Conservation (phyloP, 306 rosid genomes). For the Begonia masoniana region DNA sequence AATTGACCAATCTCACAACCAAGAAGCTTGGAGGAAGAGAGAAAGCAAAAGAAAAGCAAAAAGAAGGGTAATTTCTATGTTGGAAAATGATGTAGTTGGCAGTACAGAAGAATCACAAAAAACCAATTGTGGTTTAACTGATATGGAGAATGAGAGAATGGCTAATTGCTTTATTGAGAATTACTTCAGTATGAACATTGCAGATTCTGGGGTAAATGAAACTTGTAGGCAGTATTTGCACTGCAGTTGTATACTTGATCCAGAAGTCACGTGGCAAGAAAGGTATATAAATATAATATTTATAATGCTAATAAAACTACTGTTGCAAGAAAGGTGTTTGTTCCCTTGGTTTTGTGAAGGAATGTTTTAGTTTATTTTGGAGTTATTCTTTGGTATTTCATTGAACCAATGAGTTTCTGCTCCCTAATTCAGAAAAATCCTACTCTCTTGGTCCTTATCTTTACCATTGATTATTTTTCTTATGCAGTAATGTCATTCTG, state of each 20-base stretch:
- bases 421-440: too few relatives aligned
- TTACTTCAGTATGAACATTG: conserved; percentile 54
- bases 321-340: too few relatives aligned
- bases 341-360: too few relatives aligned
- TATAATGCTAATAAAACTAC: too few relatives aligned
- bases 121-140: conserved; percentile 22
- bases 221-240: conserved; percentile 36
- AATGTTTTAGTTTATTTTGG: too few relatives aligned
- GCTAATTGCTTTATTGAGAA: conserved; percentile 32
- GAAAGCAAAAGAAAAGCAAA: conserved; percentile 48
- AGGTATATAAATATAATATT: conserved; percentile 24
- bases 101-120: conserved; percentile 9
- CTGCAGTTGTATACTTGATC: conserved; percentile 48
- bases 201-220: conserved; percentile 50
- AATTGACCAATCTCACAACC: conserved; percentile 13
- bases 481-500: conserved; percentile 64
- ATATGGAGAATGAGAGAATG: conserved; percentile 15
- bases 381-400: too few relatives aligned
- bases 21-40: conserved; percentile 32
- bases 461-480: conserved; percentile 6
- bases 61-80: conserved; percentile 44
- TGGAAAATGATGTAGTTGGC: conserved; percentile 27
- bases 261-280: conserved; percentile 33
- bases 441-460: too few relatives aligned
- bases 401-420: too few relatives aligned